Evolutionary conservation across 2,329 filamentous ascomycete genomes (phyloP).

Genomic region (Colletotrichum sp.): DNA sequence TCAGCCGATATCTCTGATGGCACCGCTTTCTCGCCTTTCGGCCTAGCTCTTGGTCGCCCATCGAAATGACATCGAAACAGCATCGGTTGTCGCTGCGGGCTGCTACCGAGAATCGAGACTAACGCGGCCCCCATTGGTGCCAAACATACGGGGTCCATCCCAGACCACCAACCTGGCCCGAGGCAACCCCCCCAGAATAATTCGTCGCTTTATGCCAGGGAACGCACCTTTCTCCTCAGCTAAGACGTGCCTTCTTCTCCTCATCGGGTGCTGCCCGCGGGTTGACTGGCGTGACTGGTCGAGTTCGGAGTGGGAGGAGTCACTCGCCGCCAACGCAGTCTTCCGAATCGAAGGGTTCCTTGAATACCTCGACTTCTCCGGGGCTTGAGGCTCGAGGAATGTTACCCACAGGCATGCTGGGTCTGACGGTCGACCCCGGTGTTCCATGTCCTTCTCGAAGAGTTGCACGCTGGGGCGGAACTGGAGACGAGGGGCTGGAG

Average conservation of each 20-base stretch:
- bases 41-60: background rate
- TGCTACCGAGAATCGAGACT: slow-evolving; percentile 13
- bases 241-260: background rate
- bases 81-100: slow-evolving; percentile 2
- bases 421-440: background rate
- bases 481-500: background rate
- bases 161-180: background rate
- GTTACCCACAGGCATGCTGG: background rate
- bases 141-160: slow-evolving; percentile 3
- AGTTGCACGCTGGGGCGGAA: background rate
- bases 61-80: background rate
- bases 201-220: background rate
- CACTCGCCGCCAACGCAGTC: background rate
- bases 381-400: background rate
- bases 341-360: background rate
- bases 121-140: background rate
- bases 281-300: background rate
- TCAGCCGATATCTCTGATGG: background rate
- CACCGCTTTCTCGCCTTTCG: background rate
- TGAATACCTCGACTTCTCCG: background rate
- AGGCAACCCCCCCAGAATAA: background rate
- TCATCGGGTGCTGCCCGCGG: background rate
- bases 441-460: slow-evolving; percentile 18
- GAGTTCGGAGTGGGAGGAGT: background rate
- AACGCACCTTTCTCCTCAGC: background rate